These are phyloP conservation scores for Aspergillus costaricaensis DNA, from an alignment of 2,329 filamentous ascomycete species.

Conservation along the genomic window DNA sequence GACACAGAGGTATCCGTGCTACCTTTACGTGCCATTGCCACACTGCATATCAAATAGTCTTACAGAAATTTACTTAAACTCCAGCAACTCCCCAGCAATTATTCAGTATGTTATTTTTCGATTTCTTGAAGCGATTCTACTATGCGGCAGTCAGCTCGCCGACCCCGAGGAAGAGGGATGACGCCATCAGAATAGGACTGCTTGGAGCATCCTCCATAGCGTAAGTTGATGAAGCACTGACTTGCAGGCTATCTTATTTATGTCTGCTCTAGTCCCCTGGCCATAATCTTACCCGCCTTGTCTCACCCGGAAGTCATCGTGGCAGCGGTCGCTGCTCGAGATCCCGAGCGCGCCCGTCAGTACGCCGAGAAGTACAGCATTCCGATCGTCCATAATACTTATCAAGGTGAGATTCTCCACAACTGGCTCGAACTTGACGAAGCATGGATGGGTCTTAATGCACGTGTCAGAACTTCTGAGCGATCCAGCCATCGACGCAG, in stretches of 20 bases:
- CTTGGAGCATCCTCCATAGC: slow-evolving; percentile 26
- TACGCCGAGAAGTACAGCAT: slow-evolving; percentile 57
- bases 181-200: slow-evolving; percentile 23
- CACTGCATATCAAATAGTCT: background rate
- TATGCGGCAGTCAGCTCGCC: background rate
- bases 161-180: slow-evolving; percentile 13
- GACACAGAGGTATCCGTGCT: background rate
- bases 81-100: no score
- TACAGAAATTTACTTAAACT: background rate
- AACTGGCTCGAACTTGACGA: background rate
- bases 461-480: slow-evolving; percentile 26
- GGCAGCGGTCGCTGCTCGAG: slow-evolving; percentile 55
- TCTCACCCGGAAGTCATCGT: slow-evolving; percentile 58
- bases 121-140: background rate
- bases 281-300: slow-evolving; percentile 50
- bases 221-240: slow-evolving; percentile 5
- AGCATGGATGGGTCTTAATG: background rate
- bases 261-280: slow-evolving; percentile 17
- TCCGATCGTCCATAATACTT: slow-evolving; percentile 36
- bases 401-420: slow-evolving; percentile 45
- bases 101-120: background rate
- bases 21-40: background rate
- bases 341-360: slow-evolving; percentile 47
- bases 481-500: slow-evolving; percentile 29
- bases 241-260: background rate